Conservation (phyloP, 2,329 filamentous ascomycete genomes). For the Epichloe sylvatica region DNA sequence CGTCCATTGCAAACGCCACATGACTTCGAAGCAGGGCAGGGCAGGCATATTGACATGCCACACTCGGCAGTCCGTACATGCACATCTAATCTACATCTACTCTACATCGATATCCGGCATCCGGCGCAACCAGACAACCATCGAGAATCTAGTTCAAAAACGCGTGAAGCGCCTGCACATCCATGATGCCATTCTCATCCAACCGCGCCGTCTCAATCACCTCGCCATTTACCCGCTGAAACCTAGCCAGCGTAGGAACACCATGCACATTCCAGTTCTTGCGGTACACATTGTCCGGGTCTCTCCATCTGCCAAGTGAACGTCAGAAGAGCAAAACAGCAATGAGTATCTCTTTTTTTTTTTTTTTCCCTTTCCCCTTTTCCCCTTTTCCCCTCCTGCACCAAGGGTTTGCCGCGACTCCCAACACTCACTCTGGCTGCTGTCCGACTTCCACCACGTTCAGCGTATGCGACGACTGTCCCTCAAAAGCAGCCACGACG, state of each 20-base stretch:
- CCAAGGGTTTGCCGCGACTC: neutral
- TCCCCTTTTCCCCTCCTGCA: neutral
- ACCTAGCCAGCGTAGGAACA: constrained; percentile 22
- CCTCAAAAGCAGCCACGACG: constrained; percentile 18
- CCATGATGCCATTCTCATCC: constrained; percentile 5
- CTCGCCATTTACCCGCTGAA: constrained; percentile 16
- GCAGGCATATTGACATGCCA: no score
- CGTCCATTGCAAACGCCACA: no score
- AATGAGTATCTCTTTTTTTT: neutral
- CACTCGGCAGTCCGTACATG: no score
- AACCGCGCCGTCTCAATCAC: constrained; percentile 8
- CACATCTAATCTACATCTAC: no score
- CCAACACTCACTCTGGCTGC: constrained; percentile 17
- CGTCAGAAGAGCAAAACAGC: neutral
- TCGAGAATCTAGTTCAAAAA: constrained; percentile 1
- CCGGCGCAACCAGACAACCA: no score
- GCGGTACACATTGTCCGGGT: constrained; percentile 19
- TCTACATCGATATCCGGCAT: no score
- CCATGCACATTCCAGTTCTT: constrained; percentile 20
- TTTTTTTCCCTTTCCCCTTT: no score
- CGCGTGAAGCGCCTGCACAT: neutral
- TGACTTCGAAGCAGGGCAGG: no score
- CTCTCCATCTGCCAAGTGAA: constrained; percentile 18
- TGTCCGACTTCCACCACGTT: constrained; percentile 22
- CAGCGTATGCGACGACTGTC: constrained; percentile 12